Base-by-base conservation (phyloP, 164 flowering plant genomes). In the Liquidambar formosana region DNA sequence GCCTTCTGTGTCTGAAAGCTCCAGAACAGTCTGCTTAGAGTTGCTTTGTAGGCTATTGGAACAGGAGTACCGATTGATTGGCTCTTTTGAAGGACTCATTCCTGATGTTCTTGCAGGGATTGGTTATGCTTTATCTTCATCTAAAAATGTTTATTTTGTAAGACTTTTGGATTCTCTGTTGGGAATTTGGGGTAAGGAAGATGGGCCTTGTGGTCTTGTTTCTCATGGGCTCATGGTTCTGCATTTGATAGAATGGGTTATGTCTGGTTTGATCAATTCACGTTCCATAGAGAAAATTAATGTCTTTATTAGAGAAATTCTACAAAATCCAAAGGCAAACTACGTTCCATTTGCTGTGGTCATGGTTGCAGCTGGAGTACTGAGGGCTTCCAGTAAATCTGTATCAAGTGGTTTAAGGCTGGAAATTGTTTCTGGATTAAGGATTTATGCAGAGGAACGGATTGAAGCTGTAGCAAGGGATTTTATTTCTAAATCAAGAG, bases 161-260 rank as follows among this genome's bases (percentile, higher is more conserved):
- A 81, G 79, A 71, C 59, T 87, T 69, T 77, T 90, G 67, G 76
- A 71, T 75, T 71, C 65, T 63, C 52, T 91, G 71, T 65, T 90
- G 61, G 84, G 81, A 26, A 49, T 88, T 71, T 90, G 90, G 96
- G 77, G 81, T 18, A 80, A 68, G 68, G 78, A 70, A 43, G 84
- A 72, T 64, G 87, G 81, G 8, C 78, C 76, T 45, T 10, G n/a
- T 48, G 76, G 61, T 58, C 67, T 69, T 69, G 67, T 89, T 54
- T 61, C 77, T 71, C 68, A 77, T 67, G 98, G 95, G 27, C 79
- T 92, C 62, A 79, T 87, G 96, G 73, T 93, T 73, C 73, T 92
- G 73, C 97, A 88, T 83, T 70, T 91, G 81, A 63, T 89, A 22
- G 98, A 93, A 65, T 96, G 97, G 99, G 86, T 89, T 66, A 58